Evolutionary conservation across 2,329 filamentous ascomycete species (phyloP).

Genomic region (Cladosporium velox): DNA sequence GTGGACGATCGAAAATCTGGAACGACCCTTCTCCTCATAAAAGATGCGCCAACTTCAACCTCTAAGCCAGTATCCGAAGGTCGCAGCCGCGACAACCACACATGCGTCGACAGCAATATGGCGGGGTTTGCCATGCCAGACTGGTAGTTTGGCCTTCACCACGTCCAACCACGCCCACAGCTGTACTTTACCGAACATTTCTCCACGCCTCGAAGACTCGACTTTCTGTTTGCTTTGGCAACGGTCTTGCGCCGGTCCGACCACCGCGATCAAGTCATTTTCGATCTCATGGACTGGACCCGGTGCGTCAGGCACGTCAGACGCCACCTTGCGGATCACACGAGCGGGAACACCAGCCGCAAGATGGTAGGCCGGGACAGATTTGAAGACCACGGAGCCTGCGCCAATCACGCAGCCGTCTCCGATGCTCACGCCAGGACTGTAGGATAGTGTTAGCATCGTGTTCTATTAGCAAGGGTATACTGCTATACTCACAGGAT

Average conservation of each 20-base stretch:
- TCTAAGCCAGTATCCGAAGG: neutral
- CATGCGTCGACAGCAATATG: neutral
- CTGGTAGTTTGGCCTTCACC: neutral
- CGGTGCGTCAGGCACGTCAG: conserved; percentile 21
- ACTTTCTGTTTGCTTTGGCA: neutral
- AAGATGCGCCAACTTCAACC: neutral
- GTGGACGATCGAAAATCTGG: neutral
- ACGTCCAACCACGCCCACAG: neutral
- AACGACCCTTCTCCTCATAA: neutral
- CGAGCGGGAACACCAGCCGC: conserved; percentile 29
- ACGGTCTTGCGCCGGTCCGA: neutral
- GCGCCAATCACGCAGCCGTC: conserved; percentile 30
- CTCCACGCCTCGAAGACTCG: neutral
- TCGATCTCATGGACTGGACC: conserved; percentile 12
- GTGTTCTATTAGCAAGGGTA: neutral
- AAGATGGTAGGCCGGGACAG: conserved; percentile 26
- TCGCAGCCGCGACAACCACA: neutral
- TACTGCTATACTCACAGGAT: conserved; percentile 22
- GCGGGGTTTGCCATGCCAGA: neutral
- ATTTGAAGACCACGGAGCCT: conserved; percentile 27
- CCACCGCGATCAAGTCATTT: neutral
- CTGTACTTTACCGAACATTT: neutral
- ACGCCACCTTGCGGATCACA: conserved; percentile 27
- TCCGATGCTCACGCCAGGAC: conserved; percentile 30
- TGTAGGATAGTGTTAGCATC: conserved; percentile 1